phyloP scores from a whole-genome alignment of 2,329 filamentous ascomycete genomes.

The Pyrenophora teres region DNA sequence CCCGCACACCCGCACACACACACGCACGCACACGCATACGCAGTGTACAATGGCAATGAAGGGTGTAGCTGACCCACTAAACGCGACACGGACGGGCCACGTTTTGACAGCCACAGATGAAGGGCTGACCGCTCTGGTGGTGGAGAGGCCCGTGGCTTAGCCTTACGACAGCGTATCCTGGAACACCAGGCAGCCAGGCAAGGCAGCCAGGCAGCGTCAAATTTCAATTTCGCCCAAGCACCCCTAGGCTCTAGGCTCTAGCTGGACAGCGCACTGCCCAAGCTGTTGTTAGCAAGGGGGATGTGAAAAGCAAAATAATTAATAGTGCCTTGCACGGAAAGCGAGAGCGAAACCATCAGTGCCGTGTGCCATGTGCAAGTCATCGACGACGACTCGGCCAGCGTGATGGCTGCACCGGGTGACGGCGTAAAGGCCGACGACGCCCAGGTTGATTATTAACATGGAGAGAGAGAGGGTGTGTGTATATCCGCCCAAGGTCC shows the following conservation, averaged over 20 bases:
- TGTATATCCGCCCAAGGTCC: constrained; percentile 16
- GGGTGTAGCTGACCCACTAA: constrained; percentile 6
- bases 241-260: constrained; percentile 4
- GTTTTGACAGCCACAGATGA: constrained; percentile 31
- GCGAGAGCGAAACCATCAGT: too few species aligned
- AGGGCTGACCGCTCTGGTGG: constrained; percentile 32
- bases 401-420: constrained; percentile 1
- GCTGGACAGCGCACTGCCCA: constrained; percentile 11
- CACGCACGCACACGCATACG: too few species aligned
- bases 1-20: too few species aligned
- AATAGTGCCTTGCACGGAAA: not conserved
- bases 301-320: constrained; percentile 9
- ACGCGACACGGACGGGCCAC: constrained; percentile 22
- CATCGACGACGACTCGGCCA: too few species aligned
- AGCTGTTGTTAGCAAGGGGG: constrained; percentile 7
- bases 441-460: constrained; percentile 10
- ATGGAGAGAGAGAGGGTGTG: not conserved
- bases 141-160: constrained; percentile 27
- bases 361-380: too few species aligned
- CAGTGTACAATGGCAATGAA: constrained; percentile 1
- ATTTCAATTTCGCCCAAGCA: constrained; percentile 15
- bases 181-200: constrained; percentile 25
- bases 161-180: constrained; percentile 32
- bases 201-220: constrained; percentile 16
- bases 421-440: constrained; percentile 24